Evolutionary conservation across 2,329 filamentous ascomycete species (phyloP), one percentile per base, ranked within the genome.

Genomic region (Colletotrichum sublineola): DNA sequence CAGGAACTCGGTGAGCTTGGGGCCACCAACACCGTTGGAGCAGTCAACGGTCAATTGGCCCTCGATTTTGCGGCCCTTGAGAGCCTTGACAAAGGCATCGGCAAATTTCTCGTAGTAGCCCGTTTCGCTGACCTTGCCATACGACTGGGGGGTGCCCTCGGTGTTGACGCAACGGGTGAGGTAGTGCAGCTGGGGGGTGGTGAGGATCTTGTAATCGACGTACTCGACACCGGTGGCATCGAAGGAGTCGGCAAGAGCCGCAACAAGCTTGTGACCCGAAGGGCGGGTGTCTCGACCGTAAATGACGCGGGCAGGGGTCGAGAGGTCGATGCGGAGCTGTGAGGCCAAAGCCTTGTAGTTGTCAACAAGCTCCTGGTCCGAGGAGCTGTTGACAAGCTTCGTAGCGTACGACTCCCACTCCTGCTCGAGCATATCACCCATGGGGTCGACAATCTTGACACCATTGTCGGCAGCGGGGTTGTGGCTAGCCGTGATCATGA

Each of bases 131-230:
- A 94, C 90, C 79, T 94, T 91, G 69, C 96, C 96, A 80, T 98
- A 99, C 24, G 94, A 90, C 77, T 95, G 92, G 68, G 93, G 92
- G 2, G 94, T 97, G 73, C 93, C 94, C 78, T 96, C 89, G 1
- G 96, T 98, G 85, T 99, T 99, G 84, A 95, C 90, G 82, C 95
- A 97, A 75, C 96, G 94, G 42, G 96, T 96, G 75, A 98, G 88
- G 84, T 99, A 99, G 86, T 99, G 96, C 71, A 99, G 89, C 84
- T 98, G 96, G n/a, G 96, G 96, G 4, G 96, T 99, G 15, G 96
- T 98, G 78, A 98, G 87, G 80, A 95, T 92, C 83, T 96, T 96
- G 85, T 92, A 96, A 86, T 98, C 96, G 79, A 90, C 90, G 79
- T 90, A 92, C 73, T 94, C 90, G 67, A 92, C 90, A 68, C 89